Evolutionary conservation across 2,329 filamentous ascomycete species (phyloP).

Genomic region (Penicillium glabrum): DNA sequence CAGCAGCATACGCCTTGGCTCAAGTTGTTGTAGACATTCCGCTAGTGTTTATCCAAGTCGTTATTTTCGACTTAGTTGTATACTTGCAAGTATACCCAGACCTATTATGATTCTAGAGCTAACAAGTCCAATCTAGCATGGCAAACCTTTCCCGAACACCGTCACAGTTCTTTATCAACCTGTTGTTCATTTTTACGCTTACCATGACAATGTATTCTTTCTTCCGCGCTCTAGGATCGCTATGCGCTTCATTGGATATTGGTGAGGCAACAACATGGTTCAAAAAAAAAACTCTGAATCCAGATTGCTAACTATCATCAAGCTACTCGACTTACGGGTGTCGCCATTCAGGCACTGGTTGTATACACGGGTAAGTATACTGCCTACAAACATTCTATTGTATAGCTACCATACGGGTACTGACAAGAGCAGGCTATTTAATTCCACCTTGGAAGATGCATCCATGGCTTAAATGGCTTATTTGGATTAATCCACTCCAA

Average conservation of each 20-base stretch:
- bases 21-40: conserved; percentile 60
- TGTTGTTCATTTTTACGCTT: conserved; percentile 55
- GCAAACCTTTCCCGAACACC: conserved; percentile 55
- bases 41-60: conserved; percentile 57
- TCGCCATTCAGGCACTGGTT: conserved; percentile 52
- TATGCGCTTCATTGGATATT: conserved; percentile 52
- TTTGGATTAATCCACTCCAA: conserved; percentile 66
- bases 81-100: conserved; percentile 50
- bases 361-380: conserved; percentile 53
- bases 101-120: neutral
- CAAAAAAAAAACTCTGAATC: neutral
- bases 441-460: conserved; percentile 64
- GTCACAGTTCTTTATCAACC: conserved; percentile 63
- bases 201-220: conserved; percentile 58
- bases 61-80: conserved; percentile 60
- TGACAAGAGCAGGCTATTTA: conserved; percentile 52
- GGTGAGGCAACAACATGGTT: conserved; percentile 30
- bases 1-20: conserved; percentile 59
- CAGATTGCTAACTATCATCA: neutral
- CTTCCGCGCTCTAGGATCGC: conserved; percentile 51
- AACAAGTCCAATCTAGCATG: conserved; percentile 42
- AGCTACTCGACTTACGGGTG: conserved; percentile 51
- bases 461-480: conserved; percentile 64
- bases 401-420: neutral
- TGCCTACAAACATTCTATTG: neutral